Percentiles rank a stretch among this genome's conserved stretches.
phyloP scores from a whole-genome alignment of 2,329 filamentous ascomycete genomes.

The Fusarium napiforme region DNA sequence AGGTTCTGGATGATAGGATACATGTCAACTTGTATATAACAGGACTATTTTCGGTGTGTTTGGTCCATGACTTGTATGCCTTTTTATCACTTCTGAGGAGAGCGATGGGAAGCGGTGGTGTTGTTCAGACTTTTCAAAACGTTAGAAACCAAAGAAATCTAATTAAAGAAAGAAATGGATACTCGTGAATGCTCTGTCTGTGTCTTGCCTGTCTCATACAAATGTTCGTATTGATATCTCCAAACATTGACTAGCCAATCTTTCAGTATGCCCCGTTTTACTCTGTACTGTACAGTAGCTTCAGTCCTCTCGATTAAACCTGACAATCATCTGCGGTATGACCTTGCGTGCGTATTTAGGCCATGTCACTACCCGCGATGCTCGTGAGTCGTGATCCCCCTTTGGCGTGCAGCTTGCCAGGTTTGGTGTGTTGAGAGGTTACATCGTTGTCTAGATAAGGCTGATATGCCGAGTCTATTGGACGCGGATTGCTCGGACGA shows the following conservation, averaged over 20 bases:
- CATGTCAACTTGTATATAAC: constrained; percentile 45
- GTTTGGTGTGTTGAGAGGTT: constrained; percentile 5
- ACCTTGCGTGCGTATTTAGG: neutral
- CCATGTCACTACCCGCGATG: neutral
- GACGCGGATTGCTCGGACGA: neutral
- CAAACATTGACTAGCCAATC: neutral
- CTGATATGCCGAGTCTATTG: constrained; percentile 28
- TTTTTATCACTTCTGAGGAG: constrained; percentile 4
- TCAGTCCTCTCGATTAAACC: neutral
- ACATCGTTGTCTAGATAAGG: constrained; percentile 30
- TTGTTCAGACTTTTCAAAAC: constrained; percentile 38
- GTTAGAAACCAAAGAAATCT: constrained; percentile 37
- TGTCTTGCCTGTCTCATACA: neutral
- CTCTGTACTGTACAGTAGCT: neutral
- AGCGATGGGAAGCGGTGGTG: constrained; percentile 19
- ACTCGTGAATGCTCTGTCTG: constrained; percentile 7
- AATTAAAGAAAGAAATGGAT: constrained; percentile 31
- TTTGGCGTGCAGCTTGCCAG: constrained; percentile 5
- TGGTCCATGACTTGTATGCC: constrained; percentile 30
- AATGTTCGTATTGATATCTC: neutral
- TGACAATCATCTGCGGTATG: neutral
- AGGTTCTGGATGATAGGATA: constrained; percentile 19
- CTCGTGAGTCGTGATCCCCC: neutral
- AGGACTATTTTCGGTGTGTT: constrained; percentile 36
- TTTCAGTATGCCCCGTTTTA: neutral